A percentile compares a stretch with the other conserved stretches of the same genome.
Conservation (phyloP, 768 basidiomycete species). For the Hypholoma sublateritium region DNA sequence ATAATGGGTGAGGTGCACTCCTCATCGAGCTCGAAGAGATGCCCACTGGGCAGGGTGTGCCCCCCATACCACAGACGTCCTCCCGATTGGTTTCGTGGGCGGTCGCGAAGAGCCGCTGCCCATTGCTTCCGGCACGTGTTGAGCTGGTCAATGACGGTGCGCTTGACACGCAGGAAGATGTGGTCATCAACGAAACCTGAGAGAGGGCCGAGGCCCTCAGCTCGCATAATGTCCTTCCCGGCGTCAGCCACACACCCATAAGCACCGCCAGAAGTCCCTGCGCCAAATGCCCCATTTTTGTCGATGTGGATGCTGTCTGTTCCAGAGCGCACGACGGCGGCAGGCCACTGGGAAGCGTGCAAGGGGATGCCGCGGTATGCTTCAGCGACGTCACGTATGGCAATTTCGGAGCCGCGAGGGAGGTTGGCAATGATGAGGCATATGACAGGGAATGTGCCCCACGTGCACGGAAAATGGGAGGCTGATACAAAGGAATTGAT, state of each 20-base stretch:
- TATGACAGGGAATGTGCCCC: slow-evolving; percentile 38
- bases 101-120: neutral
- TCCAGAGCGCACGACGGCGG: slow-evolving; percentile 21
- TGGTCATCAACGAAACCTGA: slow-evolving; percentile 34
- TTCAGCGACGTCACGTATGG: slow-evolving; percentile 22
- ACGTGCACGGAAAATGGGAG: slow-evolving; percentile 37
- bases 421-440: slow-evolving; percentile 27
- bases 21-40: slow-evolving; percentile 28
- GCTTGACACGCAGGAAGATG: slow-evolving; percentile 24
- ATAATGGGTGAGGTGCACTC: slow-evolving; percentile 17
- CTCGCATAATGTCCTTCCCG: slow-evolving; percentile 19
- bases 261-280: slow-evolving; percentile 14
- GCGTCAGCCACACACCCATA: slow-evolving; percentile 27
- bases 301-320: slow-evolving; percentile 22
- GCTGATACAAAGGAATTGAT: slow-evolving; percentile 30
- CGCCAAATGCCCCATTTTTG: slow-evolving; percentile 23
- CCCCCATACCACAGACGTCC: slow-evolving; percentile 26
- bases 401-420: slow-evolving; percentile 35
- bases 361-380: slow-evolving; percentile 29
- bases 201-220: slow-evolving; percentile 26
- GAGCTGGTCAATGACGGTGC: slow-evolving; percentile 19
- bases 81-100: neutral
- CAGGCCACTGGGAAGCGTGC: slow-evolving; percentile 36
- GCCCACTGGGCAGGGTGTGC: slow-evolving; percentile 11
- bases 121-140: slow-evolving; percentile 19